phyloP scores from a whole-genome alignment of 768 basidiomycete species.

The Rhodosporidiobolus sp. region DNA sequence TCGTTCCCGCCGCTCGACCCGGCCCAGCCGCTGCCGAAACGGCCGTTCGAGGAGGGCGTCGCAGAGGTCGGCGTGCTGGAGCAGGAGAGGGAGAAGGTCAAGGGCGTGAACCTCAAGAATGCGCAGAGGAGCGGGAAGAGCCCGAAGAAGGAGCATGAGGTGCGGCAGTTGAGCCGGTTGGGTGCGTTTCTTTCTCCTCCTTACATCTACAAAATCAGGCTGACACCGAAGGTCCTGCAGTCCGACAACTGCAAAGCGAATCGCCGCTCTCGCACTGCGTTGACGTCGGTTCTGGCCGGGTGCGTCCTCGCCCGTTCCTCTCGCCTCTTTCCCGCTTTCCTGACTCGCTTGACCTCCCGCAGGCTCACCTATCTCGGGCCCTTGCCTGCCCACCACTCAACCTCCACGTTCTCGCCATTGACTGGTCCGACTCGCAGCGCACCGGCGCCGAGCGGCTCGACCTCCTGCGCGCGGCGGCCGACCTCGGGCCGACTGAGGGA shows the following conservation, averaged over 20 bases:
- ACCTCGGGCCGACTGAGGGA: slow-evolving; percentile 6
- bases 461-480: not conserved
- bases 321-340: too few relatives aligned
- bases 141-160: slow-evolving; percentile 37
- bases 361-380: slow-evolving; percentile 36
- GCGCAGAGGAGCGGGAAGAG: slow-evolving; percentile 5
- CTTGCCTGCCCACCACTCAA: slow-evolving; percentile 25
- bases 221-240: not conserved
- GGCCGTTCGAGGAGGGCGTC: too few relatives aligned
- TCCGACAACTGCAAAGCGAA: not conserved
- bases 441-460: slow-evolving; percentile 31
- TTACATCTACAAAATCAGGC: not conserved
- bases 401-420: slow-evolving; percentile 38
- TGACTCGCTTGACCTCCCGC: not conserved
- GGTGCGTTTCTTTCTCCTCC: not conserved
- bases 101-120: slow-evolving; percentile 7
- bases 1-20: not conserved
- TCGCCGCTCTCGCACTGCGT: slow-evolving; percentile 16
- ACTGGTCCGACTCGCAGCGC: slow-evolving; percentile 29
- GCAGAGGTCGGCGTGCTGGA: not conserved
- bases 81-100: not conserved
- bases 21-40: not conserved
- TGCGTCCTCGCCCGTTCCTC: not conserved
- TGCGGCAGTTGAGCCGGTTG: slow-evolving; percentile 2
- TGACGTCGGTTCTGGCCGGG: slow-evolving; percentile 30